Conservation (phyloP, 169 alveolate species). For the Plasmodium cynomolgi region DNA sequence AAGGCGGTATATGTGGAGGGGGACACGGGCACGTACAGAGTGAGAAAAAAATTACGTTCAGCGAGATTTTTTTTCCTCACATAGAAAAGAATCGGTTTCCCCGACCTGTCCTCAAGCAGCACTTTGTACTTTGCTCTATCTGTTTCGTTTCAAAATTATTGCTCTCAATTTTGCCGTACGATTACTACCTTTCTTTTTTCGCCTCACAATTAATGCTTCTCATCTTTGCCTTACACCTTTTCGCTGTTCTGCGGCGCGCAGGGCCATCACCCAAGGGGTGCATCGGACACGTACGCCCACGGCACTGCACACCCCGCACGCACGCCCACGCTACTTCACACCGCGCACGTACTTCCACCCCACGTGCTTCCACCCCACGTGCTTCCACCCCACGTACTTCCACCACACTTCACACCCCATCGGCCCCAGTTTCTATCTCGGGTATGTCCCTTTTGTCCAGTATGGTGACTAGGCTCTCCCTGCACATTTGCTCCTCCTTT, state of each 20-base stretch:
- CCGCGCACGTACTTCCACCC: no score
- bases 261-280: neutral
- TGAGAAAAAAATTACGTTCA: neutral
- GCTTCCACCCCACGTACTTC: neutral
- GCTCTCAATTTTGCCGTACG: neutral
- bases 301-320: neutral
- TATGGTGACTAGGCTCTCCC: slow-evolving; percentile 62
- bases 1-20: neutral
- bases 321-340: neutral
- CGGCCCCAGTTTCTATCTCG: slow-evolving; percentile 19
- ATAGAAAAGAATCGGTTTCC: neutral
- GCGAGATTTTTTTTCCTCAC: neutral
- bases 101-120: neutral
- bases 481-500: slow-evolving; percentile 22
- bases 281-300: neutral
- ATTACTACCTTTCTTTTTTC: neutral
- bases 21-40: neutral
- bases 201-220: neutral
- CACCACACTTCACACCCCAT: neutral
- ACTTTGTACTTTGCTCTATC: neutral
- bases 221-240: neutral
- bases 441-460: slow-evolving; percentile 58
- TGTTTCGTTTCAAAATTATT: neutral
- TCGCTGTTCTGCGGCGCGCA: neutral
- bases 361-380: neutral